Base-by-base conservation (phyloP, 73 alveolate species). In the Loxodes magnus region DNA sequence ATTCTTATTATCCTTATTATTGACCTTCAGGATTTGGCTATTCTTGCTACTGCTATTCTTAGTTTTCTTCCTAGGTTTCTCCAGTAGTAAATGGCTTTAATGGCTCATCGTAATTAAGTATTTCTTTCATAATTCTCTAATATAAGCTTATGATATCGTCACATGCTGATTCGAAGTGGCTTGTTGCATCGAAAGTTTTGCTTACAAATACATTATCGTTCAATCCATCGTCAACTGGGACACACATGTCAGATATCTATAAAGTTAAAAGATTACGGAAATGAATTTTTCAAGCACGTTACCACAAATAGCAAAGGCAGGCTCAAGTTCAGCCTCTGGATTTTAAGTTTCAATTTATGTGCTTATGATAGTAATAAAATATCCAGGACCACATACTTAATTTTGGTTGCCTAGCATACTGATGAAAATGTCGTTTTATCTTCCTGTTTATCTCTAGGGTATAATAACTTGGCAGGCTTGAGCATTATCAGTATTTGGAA, bases 371-470 rank as follows among this genome's bases (percentile, higher is more conserved):
- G 41, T 10, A 31, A 31, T 31, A 31, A 9, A 31, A n/a, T 31
- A 31, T 31, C 41, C 41, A 9, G 9, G 9, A 31, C 12, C 12
- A 31, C 41, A 31, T 10, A 31, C 41, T 9, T 10, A 31, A 31
- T 31, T 9, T 31, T 9, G n/a, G 41, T 31, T 31, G n/a, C 41
- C n/a, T 10, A 31, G 9, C 9, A 9, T 9, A 31, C 41, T 31
- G 41, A 31, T 31, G n/a, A 31, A 31, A 31, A 31, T 31, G n/a
- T 31, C 41, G 37, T 52, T 56, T 28, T 71, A 51, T 68, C 92
- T 62, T 25, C 85, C 78, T 6, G 62, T 74, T 76, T 94, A 95
- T 68, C 75, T 88, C 56, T 91, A 92, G 4, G 99, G 99, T 35
- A 93, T 37, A 59, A 93, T 90, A 57, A 93, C 79, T 71, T 93